Base-by-base conservation (phyloP, 345 rosid genomes). In the Salix udensis region DNA sequence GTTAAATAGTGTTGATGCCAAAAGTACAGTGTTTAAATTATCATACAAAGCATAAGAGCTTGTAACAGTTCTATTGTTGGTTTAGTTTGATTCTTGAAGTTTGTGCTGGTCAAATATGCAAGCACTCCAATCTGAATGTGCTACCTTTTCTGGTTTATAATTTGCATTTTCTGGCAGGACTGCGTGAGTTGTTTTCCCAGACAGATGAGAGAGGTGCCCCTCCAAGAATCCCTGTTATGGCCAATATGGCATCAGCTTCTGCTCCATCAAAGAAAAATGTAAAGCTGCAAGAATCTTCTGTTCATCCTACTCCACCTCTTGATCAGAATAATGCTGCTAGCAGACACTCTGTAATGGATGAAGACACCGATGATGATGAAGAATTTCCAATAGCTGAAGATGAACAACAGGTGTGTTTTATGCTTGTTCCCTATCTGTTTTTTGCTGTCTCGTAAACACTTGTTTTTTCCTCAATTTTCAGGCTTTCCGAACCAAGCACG, bases 181-280 rank as follows among this genome's bases (percentile, higher is more conserved):
- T 96, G 80, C 97, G 97, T 2, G 99, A 96, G 82, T 96, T 97
- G 96, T 94, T 96, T 85, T 81, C 95, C 46, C 98, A 94, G 85
- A 92, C 93, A 62, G 99, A 96, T 87, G 98, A 90, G 84, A 89
- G 98, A 80, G 90, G 91, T 86, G 88, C 91, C 78, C 94, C 92
- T 50, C 96, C 94, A 8, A 91, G 98, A 85, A 96, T 96, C 40
- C 97, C 98, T 26, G 97, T 88, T 77, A 96, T 96, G 99, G 97
- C 91, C 81, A 96, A 92, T 82, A 94, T 96, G 97, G 87, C 97
- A 42, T 87, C 97, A 70, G 84, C 97, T 65, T 88, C 98, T 71
- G 76, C 74, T 80, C 83, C 93, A 68, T 80, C 87, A 48, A 86
- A 81, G 74, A 90, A 82, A 80, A 80, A 76, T 78, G 81, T 70